Evolutionary conservation across 164 flowering plant species (phyloP), one percentile per base, ranked within the genome.

Genomic region (Aristolochia californica): DNA sequence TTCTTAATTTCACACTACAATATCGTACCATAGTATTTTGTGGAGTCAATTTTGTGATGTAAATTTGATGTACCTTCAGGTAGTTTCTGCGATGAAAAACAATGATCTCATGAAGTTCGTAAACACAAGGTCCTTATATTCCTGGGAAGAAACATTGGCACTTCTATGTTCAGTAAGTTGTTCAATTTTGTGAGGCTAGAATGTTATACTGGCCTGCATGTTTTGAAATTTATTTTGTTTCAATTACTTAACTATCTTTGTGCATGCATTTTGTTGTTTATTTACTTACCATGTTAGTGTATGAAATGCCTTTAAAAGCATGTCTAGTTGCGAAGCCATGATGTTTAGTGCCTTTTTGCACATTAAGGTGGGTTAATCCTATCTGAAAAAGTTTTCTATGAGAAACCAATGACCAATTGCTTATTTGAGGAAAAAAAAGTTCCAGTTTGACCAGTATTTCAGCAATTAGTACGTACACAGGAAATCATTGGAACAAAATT

Each of bases 131-230:
- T 93, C 99, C 1, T 73, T 90, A 61, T 75, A 75, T 53, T 80
- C 80, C 59, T 90, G 97, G 97, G 87, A 85, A 66, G 95, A 90
- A 68, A 90, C 96, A 20, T 88, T 94, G 68, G 97, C 96, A 21
- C 94, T 90, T 67, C 79, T 94, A 12, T 94, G 99, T 72, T 80
- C 91, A 44, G 99, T 94, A 78, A 86, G 97, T 77, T 67, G 45
- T 55, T 64, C 43, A 53, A 23, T 16, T 26, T 47, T 18, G 2
- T 28, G 44, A 21, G 15, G 9, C 9, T 14, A 45, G 12, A 18
- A 44, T 44, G 25, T 9, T 30, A 57, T 24, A 34, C 34, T 34
- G 10, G 40, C 10, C 10, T 34, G 40, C 40, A 3, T 34, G 5
- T 34, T 34, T 34, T 34, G 5, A 34, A 5, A 3, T 34, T 34